A percentile compares a stretch with the other conserved stretches of the same genome.
These are phyloP conservation scores for Gypsophila paniculata DNA, from an alignment of 179 eudicot species.

Conservation along the genomic window DNA sequence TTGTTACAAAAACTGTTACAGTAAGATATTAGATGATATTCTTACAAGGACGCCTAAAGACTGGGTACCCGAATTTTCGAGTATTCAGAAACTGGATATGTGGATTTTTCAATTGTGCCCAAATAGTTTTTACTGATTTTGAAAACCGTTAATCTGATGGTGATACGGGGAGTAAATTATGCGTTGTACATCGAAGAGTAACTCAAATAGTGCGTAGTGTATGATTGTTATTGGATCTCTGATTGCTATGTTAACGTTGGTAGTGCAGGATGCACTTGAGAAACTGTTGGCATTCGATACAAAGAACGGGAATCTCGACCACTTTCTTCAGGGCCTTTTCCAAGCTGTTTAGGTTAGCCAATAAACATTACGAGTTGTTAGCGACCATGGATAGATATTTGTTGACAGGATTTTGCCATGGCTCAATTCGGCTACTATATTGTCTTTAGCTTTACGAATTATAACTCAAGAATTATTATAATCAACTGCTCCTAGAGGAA, in stretches of 20 bases:
- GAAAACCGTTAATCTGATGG: too few species aligned
- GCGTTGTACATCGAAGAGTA: neutral
- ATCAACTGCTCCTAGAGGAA: neutral
- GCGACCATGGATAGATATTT: neutral
- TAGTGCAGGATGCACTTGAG: slow-evolving; percentile 62
- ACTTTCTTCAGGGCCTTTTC: slow-evolving; percentile 42
- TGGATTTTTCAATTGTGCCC: too few species aligned
- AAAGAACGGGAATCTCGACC: slow-evolving; percentile 39
- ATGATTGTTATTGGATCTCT: neutral
- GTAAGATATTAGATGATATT: too few species aligned
- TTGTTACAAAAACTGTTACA: too few species aligned
- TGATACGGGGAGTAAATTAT: too few species aligned
- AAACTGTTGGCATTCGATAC: slow-evolving; percentile 58
- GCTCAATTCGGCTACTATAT: neutral
- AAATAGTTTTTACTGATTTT: too few species aligned
- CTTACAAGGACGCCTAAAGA: too few species aligned
- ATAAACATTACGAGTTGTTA: neutral
- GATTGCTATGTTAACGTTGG: neutral
- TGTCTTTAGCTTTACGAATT: neutral
- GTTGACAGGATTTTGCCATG: neutral
- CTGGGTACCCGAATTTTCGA: too few species aligned
- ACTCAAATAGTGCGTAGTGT: neutral
- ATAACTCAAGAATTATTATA: neutral
- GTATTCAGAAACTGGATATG: too few species aligned
- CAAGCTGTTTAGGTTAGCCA: slow-evolving; percentile 22